A percentile compares a stretch with the other conserved stretches of the same genome.
Evolutionary conservation across 345 rosid species (phyloP).

Genomic region (Sisymbrium irio): DNA sequence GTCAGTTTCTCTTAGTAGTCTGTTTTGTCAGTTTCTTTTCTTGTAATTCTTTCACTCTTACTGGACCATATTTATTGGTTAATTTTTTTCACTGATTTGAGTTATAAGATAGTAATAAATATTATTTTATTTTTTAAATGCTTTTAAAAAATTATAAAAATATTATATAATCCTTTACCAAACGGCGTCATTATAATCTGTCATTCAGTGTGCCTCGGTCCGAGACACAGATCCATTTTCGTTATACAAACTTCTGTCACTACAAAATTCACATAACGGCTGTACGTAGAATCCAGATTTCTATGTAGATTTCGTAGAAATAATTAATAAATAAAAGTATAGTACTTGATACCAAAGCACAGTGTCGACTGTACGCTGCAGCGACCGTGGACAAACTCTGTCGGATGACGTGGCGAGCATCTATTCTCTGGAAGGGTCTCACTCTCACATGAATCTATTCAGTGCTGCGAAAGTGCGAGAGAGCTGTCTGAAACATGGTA

Average conservation of each 20-base stretch:
- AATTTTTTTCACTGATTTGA: too few relatives aligned
- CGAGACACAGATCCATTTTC: neutral
- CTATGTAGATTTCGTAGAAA: neutral
- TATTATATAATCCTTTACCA: too few relatives aligned
- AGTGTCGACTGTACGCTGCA: slow-evolving; percentile 14
- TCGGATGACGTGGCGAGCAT: slow-evolving; percentile 6
- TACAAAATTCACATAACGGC: neutral
- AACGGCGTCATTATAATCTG: too few relatives aligned
- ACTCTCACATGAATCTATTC: neutral
- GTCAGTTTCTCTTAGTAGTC: neutral
- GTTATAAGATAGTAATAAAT: too few relatives aligned
- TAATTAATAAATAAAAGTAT: neutral
- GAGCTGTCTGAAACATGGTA: slow-evolving; percentile 2
- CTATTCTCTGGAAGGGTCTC: neutral
- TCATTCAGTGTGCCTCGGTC: neutral
- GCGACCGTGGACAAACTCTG: neutral
- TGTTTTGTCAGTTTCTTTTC: neutral
- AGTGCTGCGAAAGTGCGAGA: slow-evolving; percentile 15
- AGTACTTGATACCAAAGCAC: neutral
- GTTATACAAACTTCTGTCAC: neutral
- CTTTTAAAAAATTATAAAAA: too few relatives aligned
- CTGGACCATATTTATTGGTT: too few relatives aligned
- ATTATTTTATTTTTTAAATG: too few relatives aligned
- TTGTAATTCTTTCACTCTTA: neutral
- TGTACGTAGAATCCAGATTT: neutral